phyloP scores from a whole-genome alignment of 352 stramenopile species.

The Phytopythium helicoides region DNA sequence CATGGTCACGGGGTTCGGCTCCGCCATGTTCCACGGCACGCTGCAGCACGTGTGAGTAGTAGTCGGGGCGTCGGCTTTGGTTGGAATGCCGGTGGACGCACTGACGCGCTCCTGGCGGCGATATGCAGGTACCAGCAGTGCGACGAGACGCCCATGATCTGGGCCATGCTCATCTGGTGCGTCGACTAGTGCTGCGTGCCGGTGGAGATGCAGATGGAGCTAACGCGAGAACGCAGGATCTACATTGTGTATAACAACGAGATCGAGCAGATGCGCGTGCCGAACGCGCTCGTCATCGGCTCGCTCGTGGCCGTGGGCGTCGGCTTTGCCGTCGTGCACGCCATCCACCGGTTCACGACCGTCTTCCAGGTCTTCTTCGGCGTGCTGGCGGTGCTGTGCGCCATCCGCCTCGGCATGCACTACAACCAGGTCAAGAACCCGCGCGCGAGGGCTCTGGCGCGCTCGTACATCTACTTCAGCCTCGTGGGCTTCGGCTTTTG shows the following conservation, averaged over 20 bases:
- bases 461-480: slow-evolving; percentile 57
- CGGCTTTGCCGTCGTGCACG: slow-evolving; percentile 68
- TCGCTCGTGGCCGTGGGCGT: slow-evolving; percentile 54
- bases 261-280: slow-evolving; percentile 45
- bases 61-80: too few relatives aligned
- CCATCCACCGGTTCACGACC: slow-evolving; percentile 74
- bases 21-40: slow-evolving; percentile 84
- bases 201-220: too few relatives aligned
- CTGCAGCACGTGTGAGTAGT: slow-evolving; percentile 65
- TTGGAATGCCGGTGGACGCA: too few relatives aligned
- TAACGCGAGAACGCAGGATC: slow-evolving; percentile 28
- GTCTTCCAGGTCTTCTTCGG: slow-evolving; percentile 81
- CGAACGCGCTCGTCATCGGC: slow-evolving; percentile 37
- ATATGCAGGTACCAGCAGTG: slow-evolving; percentile 59
- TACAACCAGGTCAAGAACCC: slow-evolving; percentile 61
- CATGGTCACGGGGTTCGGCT: slow-evolving; percentile 80
- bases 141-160: slow-evolving; percentile 87
- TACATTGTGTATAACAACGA: slow-evolving; percentile 85
- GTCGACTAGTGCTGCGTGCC: too few relatives aligned
- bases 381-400: slow-evolving; percentile 46
- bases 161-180: slow-evolving; percentile 71
- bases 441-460: slow-evolving; percentile 49
- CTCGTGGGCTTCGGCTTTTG: slow-evolving; percentile 68
- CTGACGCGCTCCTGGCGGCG: background rate
- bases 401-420: slow-evolving; percentile 49